These are phyloP conservation scores for Cercospora sp. DNA, from an alignment of 2,329 filamentous ascomycete genomes.

Conservation along the genomic window DNA sequence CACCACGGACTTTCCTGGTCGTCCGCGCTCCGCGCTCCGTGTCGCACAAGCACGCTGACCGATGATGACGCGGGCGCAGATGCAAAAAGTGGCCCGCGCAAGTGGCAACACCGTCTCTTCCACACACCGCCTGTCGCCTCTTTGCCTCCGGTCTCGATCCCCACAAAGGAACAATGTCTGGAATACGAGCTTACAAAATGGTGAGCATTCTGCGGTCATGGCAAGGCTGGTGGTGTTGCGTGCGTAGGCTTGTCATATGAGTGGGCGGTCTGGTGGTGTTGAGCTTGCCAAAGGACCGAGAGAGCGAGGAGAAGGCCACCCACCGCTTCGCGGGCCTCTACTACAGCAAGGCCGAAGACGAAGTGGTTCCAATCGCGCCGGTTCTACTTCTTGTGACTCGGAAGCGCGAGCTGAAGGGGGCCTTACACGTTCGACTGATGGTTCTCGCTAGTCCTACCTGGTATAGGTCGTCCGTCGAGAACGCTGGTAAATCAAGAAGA, in stretches of 20 bases:
- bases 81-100: background rate
- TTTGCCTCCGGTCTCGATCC: background rate
- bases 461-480: background rate
- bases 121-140: conserved; percentile 1
- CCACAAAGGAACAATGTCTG: background rate
- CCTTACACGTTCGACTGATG: background rate
- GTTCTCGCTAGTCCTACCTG: background rate
- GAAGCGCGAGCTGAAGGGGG: background rate
- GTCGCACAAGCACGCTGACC: background rate
- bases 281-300: background rate
- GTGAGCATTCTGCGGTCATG: background rate
- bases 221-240: background rate
- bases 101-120: background rate
- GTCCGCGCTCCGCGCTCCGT: background rate
- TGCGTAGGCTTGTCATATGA: background rate
- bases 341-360: background rate
- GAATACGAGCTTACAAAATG: background rate
- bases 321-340: background rate
- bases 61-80: conserved; percentile 1
- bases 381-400: background rate
- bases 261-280: background rate
- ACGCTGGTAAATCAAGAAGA: background rate
- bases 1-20: background rate
- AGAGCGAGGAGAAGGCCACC: background rate
- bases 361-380: background rate